Evolutionary conservation across 1,284 basidiomycete species (phyloP).

Genomic region (Ceratobasidium sp.): DNA sequence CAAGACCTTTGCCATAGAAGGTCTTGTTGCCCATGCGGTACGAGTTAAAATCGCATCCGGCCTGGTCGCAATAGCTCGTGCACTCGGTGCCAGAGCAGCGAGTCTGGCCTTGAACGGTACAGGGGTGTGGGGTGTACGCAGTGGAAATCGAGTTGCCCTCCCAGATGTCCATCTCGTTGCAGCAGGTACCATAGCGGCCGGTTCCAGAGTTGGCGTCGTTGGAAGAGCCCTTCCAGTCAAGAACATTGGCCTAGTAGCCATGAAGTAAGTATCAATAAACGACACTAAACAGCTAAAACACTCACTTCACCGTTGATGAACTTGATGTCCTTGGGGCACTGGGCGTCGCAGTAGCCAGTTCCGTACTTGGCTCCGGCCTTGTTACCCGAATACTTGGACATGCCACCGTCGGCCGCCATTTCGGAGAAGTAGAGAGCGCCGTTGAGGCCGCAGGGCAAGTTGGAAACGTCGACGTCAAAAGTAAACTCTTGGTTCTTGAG

Average conservation of each 20-base stretch:
- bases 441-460: constrained; percentile 63
- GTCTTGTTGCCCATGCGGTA: constrained; percentile 58
- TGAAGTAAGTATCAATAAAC: neutral
- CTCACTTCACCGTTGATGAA: constrained; percentile 58
- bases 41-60: constrained; percentile 65
- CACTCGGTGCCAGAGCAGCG: constrained; percentile 43
- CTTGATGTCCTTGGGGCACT: constrained; percentile 59
- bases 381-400: constrained; percentile 58
- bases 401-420: constrained; percentile 64
- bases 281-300: neutral
- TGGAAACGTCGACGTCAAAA: constrained; percentile 63
- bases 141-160: constrained; percentile 57
- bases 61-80: constrained; percentile 49
- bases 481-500: constrained; percentile 63
- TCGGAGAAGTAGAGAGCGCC: constrained; percentile 59
- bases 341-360: constrained; percentile 64
- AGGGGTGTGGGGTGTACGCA: constrained; percentile 54
- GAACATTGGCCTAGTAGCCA: constrained; percentile 38
- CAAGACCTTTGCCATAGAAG: constrained; percentile 54
- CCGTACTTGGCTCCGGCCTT: constrained; percentile 64
- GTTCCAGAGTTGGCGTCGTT: constrained; percentile 41
- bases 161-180: constrained; percentile 43
- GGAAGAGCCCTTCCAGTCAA: constrained; percentile 28
- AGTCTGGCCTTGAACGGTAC: constrained; percentile 30
- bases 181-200: constrained; percentile 41